Conservation (phyloP, 1,284 basidiomycete genomes). For the Blastosporella zonata region DNA sequence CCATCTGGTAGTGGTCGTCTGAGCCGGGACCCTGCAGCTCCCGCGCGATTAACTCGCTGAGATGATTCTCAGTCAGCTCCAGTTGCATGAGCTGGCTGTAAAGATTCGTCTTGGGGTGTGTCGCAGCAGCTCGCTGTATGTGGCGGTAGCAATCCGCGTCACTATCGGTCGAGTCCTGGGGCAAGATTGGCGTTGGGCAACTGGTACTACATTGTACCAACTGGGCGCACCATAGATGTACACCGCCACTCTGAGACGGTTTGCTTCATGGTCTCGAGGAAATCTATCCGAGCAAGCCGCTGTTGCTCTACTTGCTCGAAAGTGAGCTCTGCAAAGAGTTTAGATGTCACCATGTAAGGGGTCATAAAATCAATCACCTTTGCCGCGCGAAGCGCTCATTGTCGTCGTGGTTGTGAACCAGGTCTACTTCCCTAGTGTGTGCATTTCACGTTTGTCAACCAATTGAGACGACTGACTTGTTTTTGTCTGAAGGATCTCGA, state of each 20-base stretch:
- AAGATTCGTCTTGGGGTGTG: neutral
- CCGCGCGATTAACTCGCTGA: conserved; percentile 1
- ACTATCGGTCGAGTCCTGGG: neutral
- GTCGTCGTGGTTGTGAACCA: neutral
- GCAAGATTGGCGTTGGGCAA: too few relatives aligned
- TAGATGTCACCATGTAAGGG: neutral
- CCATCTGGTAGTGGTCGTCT: neutral
- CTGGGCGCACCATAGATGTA: neutral
- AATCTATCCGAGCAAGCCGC: conserved; percentile 4
- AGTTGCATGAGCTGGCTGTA: conserved; percentile 7
- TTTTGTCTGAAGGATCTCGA: too few relatives aligned
- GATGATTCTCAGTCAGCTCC: conserved; percentile 4
- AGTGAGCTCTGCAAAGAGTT: neutral
- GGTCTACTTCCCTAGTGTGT: neutral
- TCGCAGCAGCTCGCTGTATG: neutral
- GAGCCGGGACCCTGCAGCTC: neutral
- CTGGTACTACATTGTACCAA: too few relatives aligned
- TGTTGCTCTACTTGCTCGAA: conserved; percentile 2
- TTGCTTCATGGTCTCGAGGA: conserved; percentile 6
- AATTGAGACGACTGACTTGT: neutral
- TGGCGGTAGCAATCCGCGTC: neutral
- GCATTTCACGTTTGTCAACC: neutral
- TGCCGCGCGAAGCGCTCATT: neutral
- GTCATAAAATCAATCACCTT: neutral
- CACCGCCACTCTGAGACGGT: conserved; percentile 3